Conservation (phyloP, 192 early-diverging fungal species). For the Backusella sp. region DNA sequence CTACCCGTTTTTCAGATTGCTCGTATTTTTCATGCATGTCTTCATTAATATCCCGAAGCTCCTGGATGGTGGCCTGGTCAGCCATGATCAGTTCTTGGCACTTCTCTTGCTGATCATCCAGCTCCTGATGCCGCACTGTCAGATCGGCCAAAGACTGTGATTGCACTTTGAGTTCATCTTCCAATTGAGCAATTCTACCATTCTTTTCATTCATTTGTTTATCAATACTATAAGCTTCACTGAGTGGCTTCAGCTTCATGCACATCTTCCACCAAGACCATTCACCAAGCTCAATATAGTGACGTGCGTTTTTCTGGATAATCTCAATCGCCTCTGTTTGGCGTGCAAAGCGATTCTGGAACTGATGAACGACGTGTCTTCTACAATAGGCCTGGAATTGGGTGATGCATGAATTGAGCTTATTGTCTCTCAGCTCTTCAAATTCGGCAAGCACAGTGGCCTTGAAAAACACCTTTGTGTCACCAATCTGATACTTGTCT, state of each 20-base stretch:
- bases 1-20: conserved; percentile 5
- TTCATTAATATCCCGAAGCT: conserved; percentile 28
- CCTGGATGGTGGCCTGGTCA: conserved; percentile 15
- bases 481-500: conserved; percentile 85
- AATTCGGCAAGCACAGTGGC: conserved; percentile 92
- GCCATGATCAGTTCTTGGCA: conserved; percentile 16
- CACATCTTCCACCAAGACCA: conserved; percentile 98
- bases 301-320: conserved; percentile 92
- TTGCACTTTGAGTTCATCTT: neutral
- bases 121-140: neutral
- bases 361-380: conserved; percentile 77
- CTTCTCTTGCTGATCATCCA: conserved; percentile 16
- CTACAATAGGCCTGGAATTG: conserved; percentile 87
- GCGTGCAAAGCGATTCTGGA: conserved; percentile 39
- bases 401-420: conserved; percentile 80
- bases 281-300: conserved; percentile 86
- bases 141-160: neutral
- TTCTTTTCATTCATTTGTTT: conserved; percentile 20
- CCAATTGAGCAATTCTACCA: conserved; percentile 2
- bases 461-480: conserved; percentile 95
- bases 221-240: conserved; percentile 16
- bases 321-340: conserved; percentile 88
- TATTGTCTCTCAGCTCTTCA: conserved; percentile 86
- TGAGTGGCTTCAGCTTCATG: conserved; percentile 45
- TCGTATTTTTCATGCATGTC: conserved; percentile 13